Evolutionary conservation across 2,329 filamentous ascomycete species (phyloP), one percentile per base, ranked within the genome.

Genomic region (Colletotrichum truncatum): DNA sequence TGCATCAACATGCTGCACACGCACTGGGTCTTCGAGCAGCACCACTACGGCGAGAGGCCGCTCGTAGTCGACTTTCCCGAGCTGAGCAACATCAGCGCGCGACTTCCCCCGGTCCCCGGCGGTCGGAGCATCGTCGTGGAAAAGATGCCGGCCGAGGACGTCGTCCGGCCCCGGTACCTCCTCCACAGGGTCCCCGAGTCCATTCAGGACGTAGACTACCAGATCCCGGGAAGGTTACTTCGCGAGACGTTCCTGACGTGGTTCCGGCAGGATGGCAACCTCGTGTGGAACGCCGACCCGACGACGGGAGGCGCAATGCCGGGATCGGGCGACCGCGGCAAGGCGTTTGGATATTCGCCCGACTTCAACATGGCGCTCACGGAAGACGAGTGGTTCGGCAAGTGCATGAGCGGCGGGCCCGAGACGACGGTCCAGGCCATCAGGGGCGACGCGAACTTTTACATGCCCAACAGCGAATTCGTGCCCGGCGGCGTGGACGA

Each of bases 311-410:
- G 4, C 28, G 16, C 14, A 23, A 34, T n/a, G 38, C 49, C 52
- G 21, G 62, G 66, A 12, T 66, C 61, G 10, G 66, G 68, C 3
- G 14, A 11, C 1, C 55, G 62, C 26, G 56, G 61, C 2, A 2
- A 16, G 14, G 43, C 5, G 23, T 62, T 62, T 39, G 26, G 28
- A 28, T 62, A 48, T 14, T 14, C 26, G 8, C 62, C 55, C 6
- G 53, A 49, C 12, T 69, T 73, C 60, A 81, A 78, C 71, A 73
- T 80, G 59, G 75, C 73, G 6, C 53, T 68, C 23, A 45, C 69
- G 4, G 82, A 84, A 56, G 78, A 78, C 59, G 30, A 68, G 1
- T 54, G 67, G 8, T 85, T 78, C 68, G 73, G 76, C 34, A 53
- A 67, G 2, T 81, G 76, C 61, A 73, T 79, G 30, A 21, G 41